These are phyloP conservation scores for Sarcodon sp. DNA, from an alignment of 768 basidiomycete genomes.

Conservation along the genomic window DNA sequence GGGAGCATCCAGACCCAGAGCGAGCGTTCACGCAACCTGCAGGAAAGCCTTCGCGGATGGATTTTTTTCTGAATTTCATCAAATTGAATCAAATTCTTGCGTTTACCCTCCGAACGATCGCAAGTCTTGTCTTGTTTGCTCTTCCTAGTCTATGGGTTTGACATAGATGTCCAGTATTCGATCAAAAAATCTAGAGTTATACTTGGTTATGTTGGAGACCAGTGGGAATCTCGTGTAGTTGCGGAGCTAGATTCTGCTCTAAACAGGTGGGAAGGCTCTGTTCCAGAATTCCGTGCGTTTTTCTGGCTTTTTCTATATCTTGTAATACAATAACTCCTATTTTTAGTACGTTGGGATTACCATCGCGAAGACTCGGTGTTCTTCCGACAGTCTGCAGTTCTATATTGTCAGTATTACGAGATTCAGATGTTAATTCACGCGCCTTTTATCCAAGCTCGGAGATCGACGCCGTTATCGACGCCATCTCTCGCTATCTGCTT, in stretches of 20 bases:
- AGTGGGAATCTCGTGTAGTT: slow-evolving; percentile 56
- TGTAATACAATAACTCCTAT: slow-evolving; percentile 10
- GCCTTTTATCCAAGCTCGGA: slow-evolving; percentile 26
- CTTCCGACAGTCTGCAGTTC: slow-evolving; percentile 1
- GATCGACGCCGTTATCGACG: slow-evolving; percentile 16
- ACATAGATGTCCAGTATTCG: slow-evolving; percentile 44
- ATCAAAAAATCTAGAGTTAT: slow-evolving; percentile 50
- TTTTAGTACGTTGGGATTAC: slow-evolving; percentile 20
- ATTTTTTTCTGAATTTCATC: slow-evolving; percentile 43
- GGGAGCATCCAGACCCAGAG: slow-evolving; percentile 35
- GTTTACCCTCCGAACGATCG: slow-evolving; percentile 35
- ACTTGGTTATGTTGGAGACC: slow-evolving; percentile 31
- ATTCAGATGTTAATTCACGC: slow-evolving; percentile 30
- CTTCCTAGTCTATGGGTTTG: slow-evolving; percentile 2
- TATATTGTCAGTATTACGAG: slow-evolving; percentile 26
- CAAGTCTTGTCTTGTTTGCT: slow-evolving; percentile 1
- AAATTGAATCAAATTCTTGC: slow-evolving; percentile 50
- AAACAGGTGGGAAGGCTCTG: slow-evolving; percentile 65
- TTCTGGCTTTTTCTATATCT: slow-evolving; percentile 5
- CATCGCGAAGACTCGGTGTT: slow-evolving; percentile 9
- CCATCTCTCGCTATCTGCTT: slow-evolving; percentile 35
- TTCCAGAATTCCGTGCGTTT: slow-evolving; percentile 41
- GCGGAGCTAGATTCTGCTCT: slow-evolving; percentile 64
- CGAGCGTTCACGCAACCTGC: slow-evolving; percentile 48
- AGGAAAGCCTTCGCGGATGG: slow-evolving; percentile 37